These are phyloP conservation scores for Cystobasidium slooffiae DNA, from an alignment of 1,284 basidiomycete species.

Conservation along the genomic window DNA sequence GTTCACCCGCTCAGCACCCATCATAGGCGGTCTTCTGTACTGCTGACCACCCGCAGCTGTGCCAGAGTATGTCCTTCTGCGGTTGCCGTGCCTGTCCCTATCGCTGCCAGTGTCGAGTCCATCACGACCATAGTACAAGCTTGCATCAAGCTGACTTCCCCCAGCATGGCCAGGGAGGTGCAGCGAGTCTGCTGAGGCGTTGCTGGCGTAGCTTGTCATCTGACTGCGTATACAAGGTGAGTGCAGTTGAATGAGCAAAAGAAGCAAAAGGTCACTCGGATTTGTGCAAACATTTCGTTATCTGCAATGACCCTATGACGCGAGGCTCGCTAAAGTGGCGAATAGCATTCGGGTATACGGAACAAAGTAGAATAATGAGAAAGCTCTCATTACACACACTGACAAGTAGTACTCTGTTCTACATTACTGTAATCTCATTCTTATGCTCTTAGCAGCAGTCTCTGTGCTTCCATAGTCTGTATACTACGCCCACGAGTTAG, in stretches of 20 bases:
- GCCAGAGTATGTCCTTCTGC: conserved; percentile 33
- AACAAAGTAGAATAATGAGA: too few species aligned
- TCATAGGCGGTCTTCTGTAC: conserved; percentile 14
- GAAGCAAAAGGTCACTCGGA: not conserved
- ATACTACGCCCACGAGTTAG: too few species aligned
- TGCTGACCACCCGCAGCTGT: conserved; percentile 26
- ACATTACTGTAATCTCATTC: too few species aligned
- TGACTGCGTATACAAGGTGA: not conserved
- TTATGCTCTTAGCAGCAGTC: too few species aligned
- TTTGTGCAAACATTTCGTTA: conserved; percentile 2
- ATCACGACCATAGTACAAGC: conserved; percentile 35
- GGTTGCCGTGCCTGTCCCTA: conserved; percentile 37
- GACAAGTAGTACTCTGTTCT: too few species aligned
- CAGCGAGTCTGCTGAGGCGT: conserved; percentile 40
- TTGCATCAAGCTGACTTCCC: conserved; percentile 32
- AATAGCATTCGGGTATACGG: not conserved
- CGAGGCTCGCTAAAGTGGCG: conserved; percentile 7
- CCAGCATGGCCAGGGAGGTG: conserved; percentile 17
- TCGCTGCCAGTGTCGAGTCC: conserved; percentile 4
- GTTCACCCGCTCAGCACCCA: conserved; percentile 73
- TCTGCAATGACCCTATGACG: conserved; percentile 1
- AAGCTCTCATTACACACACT: too few species aligned
- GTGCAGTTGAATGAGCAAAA: not conserved
- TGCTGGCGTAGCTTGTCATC: conserved; percentile 23
- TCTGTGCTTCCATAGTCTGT: too few species aligned